Evolutionary conservation across 1,284 basidiomycete species (phyloP).

Genomic region (Marasmius fiardii): DNA sequence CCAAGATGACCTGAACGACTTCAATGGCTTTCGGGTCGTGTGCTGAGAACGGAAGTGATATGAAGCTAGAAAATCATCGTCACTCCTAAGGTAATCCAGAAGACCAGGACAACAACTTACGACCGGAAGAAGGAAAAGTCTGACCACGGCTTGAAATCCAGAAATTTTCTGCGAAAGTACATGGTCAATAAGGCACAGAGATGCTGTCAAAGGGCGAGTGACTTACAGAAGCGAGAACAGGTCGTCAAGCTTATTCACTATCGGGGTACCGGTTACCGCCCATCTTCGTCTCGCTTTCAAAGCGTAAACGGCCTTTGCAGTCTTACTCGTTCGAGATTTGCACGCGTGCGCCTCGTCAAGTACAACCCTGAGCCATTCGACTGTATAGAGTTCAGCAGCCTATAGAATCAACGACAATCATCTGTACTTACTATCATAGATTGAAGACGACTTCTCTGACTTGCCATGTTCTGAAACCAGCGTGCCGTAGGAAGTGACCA

Average conservation of each 20-base stretch:
- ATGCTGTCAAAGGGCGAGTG: constrained; percentile 7
- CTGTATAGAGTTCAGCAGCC: constrained; percentile 35
- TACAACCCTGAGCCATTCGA: constrained; percentile 78
- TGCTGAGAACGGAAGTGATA: constrained; percentile 84
- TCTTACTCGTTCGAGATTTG: constrained; percentile 88
- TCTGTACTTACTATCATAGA: constrained; percentile 67
- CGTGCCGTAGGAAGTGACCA: constrained; percentile 90
- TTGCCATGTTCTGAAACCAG: constrained; percentile 83
- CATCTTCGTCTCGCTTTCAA: constrained; percentile 80
- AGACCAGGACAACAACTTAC: constrained; percentile 35
- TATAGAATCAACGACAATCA: neutral
- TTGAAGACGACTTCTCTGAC: constrained; percentile 54
- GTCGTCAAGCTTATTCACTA: constrained; percentile 94
- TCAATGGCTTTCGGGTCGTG: constrained; percentile 90
- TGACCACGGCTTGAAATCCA: constrained; percentile 90
- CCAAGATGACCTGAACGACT: constrained; percentile 90
- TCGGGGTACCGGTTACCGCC: constrained; percentile 95
- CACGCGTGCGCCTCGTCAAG: constrained; percentile 95
- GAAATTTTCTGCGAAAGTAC: constrained; percentile 64
- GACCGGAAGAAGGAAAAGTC: constrained; percentile 85
- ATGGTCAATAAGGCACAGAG: constrained; percentile 8
- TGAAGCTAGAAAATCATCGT: constrained; percentile 53
- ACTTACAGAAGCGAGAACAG: constrained; percentile 82
- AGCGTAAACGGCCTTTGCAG: constrained; percentile 88
- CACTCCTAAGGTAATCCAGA: neutral